A percentile compares a stretch with the other conserved stretches of the same genome.
Conservation (phyloP, 129 eudicot genomes). For the Heracleum sosnowskyi region DNA sequence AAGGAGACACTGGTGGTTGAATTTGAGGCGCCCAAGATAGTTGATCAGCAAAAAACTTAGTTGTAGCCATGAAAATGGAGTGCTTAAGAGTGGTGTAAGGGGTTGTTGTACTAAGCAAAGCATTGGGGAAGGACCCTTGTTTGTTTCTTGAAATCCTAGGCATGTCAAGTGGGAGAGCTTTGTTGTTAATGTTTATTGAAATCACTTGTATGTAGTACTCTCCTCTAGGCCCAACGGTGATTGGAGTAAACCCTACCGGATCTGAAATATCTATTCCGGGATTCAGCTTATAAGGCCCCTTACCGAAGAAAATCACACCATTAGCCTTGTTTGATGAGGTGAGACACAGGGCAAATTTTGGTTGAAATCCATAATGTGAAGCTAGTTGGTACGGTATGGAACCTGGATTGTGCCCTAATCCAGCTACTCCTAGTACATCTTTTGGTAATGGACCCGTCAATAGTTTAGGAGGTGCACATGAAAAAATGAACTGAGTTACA, state of each 20-base stretch:
- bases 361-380: slow-evolving; percentile 30
- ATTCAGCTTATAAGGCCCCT: slow-evolving; percentile 17
- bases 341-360: slow-evolving; percentile 32
- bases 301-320: slow-evolving; percentile 40
- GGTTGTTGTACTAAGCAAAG: slow-evolving; percentile 31
- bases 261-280: slow-evolving; percentile 14
- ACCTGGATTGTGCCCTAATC: slow-evolving; percentile 27
- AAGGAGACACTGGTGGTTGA: slow-evolving; percentile 30
- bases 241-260: slow-evolving; percentile 24
- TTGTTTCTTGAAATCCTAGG: not conserved
- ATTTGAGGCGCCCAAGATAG: slow-evolving; percentile 14
- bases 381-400: slow-evolving; percentile 40
- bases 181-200: slow-evolving; percentile 28
- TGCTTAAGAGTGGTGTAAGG: slow-evolving; percentile 41
- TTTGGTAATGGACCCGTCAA: slow-evolving; percentile 25
- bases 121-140: not conserved
- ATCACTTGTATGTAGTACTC: slow-evolving; percentile 33
- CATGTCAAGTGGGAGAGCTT: slow-evolving; percentile 19
- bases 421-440: slow-evolving; percentile 33
- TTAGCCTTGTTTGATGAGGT: slow-evolving; percentile 7
- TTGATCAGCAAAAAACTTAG: slow-evolving; percentile 16
- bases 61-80: slow-evolving; percentile 23
- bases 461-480: slow-evolving; percentile 39
- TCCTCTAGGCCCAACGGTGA: slow-evolving; percentile 29
- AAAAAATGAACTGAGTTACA: slow-evolving; percentile 25